These are phyloP conservation scores for Exsudoporus floridanus DNA, from an alignment of 1,284 basidiomycete species.

Conservation along the genomic window DNA sequence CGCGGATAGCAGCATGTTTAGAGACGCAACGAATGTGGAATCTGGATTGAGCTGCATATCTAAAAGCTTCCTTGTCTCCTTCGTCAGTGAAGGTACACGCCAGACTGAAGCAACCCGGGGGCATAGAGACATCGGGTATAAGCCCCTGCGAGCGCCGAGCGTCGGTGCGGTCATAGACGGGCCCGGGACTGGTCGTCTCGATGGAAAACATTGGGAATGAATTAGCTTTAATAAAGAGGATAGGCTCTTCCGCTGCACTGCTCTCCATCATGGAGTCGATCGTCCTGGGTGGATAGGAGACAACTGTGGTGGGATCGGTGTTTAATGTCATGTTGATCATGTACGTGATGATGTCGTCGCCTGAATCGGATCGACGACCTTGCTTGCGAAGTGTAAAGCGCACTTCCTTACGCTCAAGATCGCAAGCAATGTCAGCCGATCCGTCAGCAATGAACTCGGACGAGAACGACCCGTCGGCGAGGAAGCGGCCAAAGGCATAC, in stretches of 20 bases:
- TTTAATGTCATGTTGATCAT: slow-evolving; percentile 7
- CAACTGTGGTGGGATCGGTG: background rate
- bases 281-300: slow-evolving; percentile 14
- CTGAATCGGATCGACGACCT: slow-evolving; percentile 7
- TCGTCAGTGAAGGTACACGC: slow-evolving; percentile 29
- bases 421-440: slow-evolving; percentile 34
- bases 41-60: slow-evolving; percentile 24
- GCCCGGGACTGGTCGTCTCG: background rate
- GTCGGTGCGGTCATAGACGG: slow-evolving; percentile 1
- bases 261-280: slow-evolving; percentile 20
- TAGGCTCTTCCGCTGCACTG: slow-evolving; percentile 6
- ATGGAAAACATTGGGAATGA: slow-evolving; percentile 25
- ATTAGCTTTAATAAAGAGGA: slow-evolving; percentile 28
- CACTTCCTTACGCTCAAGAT: slow-evolving; percentile 31
- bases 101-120: slow-evolving; percentile 31
- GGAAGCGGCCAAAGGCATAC: slow-evolving; percentile 40
- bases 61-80: slow-evolving; percentile 30
- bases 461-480: slow-evolving; percentile 37
- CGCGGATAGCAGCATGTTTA: background rate
- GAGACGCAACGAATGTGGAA: slow-evolving; percentile 24
- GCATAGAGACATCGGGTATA: slow-evolving; percentile 26
- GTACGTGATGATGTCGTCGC: background rate
- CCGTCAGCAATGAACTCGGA: slow-evolving; percentile 34
- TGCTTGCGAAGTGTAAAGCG: slow-evolving; percentile 31
- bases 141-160: slow-evolving; percentile 29